Percentiles rank a stretch among this genome's conserved stretches.
phyloP scores from a whole-genome alignment of 306 rosid species.

The Trifolium pratense region DNA sequence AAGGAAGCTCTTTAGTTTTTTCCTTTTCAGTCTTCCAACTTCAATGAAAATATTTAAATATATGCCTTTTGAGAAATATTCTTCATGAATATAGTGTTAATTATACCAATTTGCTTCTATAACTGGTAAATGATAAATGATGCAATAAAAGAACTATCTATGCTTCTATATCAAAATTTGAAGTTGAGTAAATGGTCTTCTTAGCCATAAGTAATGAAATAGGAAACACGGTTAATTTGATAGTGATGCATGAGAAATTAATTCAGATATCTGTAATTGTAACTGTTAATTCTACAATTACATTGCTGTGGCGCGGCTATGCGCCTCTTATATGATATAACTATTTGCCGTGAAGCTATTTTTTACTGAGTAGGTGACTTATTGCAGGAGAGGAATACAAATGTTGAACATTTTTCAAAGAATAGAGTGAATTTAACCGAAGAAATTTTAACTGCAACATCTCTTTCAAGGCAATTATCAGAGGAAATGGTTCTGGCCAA shows the following conservation, averaged over 20 bases:
- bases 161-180: background rate
- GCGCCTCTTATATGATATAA: background rate
- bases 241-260: no score
- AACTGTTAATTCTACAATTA: no score
- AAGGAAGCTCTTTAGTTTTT: background rate
- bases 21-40: background rate
- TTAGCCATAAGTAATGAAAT: no score
- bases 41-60: background rate
- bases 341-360: constrained; percentile 19
- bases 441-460: constrained; percentile 72
- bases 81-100: constrained; percentile 24
- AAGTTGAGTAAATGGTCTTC: no score
- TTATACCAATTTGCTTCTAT: constrained; percentile 3
- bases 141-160: background rate
- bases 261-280: no score
- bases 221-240: no score
- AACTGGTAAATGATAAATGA: background rate
- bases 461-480: constrained; percentile 82
- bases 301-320: no score
- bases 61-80: background rate
- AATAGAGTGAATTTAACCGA: constrained; percentile 68
- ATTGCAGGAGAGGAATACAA: constrained; percentile 66
- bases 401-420: constrained; percentile 52
- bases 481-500: constrained; percentile 91
- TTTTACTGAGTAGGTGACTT: constrained; percentile 30